Evolutionary conservation across 2,329 filamentous ascomycete genomes (phyloP).

Genomic region (Aspergillus novoparasiticus): DNA sequence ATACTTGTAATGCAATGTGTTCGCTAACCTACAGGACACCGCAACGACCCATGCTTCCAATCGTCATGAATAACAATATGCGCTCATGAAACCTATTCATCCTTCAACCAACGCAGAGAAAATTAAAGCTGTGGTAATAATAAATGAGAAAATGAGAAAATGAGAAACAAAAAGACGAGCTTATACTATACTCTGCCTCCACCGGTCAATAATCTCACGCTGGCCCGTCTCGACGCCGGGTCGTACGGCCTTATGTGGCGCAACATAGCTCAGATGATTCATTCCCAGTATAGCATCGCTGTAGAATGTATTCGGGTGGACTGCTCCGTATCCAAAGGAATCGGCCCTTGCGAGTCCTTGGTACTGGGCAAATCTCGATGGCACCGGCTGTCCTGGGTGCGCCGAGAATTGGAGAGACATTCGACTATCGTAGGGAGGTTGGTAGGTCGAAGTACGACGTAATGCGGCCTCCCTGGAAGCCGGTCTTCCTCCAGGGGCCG

Average conservation of each 20-base stretch:
- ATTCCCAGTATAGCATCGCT: conserved; percentile 31
- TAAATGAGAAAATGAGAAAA: not conserved
- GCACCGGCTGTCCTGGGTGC: conserved; percentile 22
- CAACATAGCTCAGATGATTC: conserved; percentile 30
- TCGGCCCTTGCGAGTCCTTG: conserved; percentile 22
- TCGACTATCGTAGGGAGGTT: conserved; percentile 25
- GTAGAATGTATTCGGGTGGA: conserved; percentile 30
- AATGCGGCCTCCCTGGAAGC: conserved; percentile 26
- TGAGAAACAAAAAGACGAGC: not conserved
- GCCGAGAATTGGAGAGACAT: conserved; percentile 34
- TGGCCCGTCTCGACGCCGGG: conserved; percentile 52
- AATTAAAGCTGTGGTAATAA: not conserved
- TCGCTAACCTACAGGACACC: conserved; percentile 9
- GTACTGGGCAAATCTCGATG: conserved; percentile 17
- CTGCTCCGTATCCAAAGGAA: conserved; percentile 30
- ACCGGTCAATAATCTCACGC: conserved; percentile 61
- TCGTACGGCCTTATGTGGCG: conserved; percentile 32
- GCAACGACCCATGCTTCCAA: conserved; percentile 5
- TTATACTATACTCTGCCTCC: conserved; percentile 52
- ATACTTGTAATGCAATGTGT: conserved; percentile 6
- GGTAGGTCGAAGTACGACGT: conserved; percentile 19
- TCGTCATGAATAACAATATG: not conserved
- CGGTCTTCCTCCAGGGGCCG: conserved; percentile 38
- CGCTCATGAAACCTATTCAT: conserved; percentile 7
- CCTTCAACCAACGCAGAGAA: conserved; percentile 2